Evolutionary conservation across 805 yeast species (phyloP).

Genomic region (Starmerella vaccinii): DNA sequence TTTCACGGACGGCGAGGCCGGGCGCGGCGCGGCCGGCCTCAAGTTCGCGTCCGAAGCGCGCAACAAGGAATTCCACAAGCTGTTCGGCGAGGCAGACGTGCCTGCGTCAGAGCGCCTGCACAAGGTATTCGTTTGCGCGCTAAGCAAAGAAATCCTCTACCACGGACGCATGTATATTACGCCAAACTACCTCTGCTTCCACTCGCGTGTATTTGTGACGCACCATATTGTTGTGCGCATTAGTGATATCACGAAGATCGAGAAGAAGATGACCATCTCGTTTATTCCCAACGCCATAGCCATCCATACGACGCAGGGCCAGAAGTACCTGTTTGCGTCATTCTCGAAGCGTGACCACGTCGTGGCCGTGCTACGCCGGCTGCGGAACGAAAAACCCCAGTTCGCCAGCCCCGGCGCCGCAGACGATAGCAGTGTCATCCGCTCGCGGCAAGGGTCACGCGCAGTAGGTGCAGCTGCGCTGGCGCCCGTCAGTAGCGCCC

Average conservation of each 20-base stretch:
- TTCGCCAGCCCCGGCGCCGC: constrained; percentile 23
- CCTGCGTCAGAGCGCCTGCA: constrained; percentile 13
- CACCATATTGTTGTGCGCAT: constrained; percentile 65
- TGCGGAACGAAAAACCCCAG: constrained; percentile 29
- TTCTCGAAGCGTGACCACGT: constrained; percentile 75
- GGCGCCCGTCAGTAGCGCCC: constrained; percentile 1
- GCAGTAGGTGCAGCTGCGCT: neutral
- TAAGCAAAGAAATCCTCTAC: constrained; percentile 71
- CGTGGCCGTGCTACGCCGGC: constrained; percentile 46
- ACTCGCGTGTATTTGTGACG: constrained; percentile 79
- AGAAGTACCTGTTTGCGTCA: constrained; percentile 72
- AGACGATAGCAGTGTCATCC: neutral
- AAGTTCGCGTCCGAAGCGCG: constrained; percentile 47
- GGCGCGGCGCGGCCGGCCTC: neutral
- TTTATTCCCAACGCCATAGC: constrained; percentile 82
- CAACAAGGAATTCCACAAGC: constrained; percentile 63
- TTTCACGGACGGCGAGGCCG: constrained; percentile 4
- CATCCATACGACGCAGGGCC: constrained; percentile 38
- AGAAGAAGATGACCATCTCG: constrained; percentile 77
- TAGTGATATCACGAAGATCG: constrained; percentile 60
- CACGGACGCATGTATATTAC: constrained; percentile 83
- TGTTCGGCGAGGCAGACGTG: constrained; percentile 36
- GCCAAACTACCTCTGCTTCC: constrained; percentile 70
- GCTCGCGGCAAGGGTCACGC: constrained; percentile 5
- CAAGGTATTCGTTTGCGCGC: constrained; percentile 62